Evolutionary conservation across 2,329 filamentous ascomycete species (phyloP).

Genomic region (Hymenoscyphus scutula): DNA sequence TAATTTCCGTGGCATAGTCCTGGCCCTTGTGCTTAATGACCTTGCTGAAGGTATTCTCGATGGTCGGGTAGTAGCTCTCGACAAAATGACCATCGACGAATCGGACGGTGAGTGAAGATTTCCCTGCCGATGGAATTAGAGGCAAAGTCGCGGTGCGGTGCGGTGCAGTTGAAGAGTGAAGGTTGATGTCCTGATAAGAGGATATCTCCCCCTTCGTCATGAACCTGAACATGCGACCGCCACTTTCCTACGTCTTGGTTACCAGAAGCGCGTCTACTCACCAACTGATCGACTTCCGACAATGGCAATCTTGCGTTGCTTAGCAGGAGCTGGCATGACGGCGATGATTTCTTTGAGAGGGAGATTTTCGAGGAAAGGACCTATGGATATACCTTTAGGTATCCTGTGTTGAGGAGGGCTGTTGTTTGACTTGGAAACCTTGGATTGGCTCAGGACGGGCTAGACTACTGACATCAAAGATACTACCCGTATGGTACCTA

Average conservation of each 20-base stretch:
- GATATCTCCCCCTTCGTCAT: neutral
- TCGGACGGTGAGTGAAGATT: slow-evolving; percentile 94
- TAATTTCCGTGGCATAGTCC: slow-evolving; percentile 94
- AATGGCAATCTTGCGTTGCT: slow-evolving; percentile 93
- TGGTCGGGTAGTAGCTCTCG: slow-evolving; percentile 98
- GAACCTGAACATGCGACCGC: slow-evolving; percentile 2
- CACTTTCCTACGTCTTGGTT: neutral
- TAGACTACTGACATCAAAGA: neutral
- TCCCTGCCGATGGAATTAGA: slow-evolving; percentile 58
- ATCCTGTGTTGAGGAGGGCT: neutral
- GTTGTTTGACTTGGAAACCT: neutral
- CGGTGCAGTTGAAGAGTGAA: neutral
- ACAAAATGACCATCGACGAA: slow-evolving; percentile 98
- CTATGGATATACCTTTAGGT: neutral
- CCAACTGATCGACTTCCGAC: slow-evolving; percentile 91
- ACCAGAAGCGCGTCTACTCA: slow-evolving; percentile 43
- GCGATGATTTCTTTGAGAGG: neutral
- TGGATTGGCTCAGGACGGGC: neutral
- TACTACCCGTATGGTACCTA: neutral
- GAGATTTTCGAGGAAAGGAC: neutral
- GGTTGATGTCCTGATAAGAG: neutral
- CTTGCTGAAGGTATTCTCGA: slow-evolving; percentile 98
- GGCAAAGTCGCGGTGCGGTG: neutral
- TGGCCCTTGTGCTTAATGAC: slow-evolving; percentile 90
- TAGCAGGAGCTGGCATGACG: slow-evolving; percentile 45